Evolutionary conservation across 768 basidiomycete species (phyloP), one percentile per base, ranked within the genome.

Genomic region (Hericium rajendrae): DNA sequence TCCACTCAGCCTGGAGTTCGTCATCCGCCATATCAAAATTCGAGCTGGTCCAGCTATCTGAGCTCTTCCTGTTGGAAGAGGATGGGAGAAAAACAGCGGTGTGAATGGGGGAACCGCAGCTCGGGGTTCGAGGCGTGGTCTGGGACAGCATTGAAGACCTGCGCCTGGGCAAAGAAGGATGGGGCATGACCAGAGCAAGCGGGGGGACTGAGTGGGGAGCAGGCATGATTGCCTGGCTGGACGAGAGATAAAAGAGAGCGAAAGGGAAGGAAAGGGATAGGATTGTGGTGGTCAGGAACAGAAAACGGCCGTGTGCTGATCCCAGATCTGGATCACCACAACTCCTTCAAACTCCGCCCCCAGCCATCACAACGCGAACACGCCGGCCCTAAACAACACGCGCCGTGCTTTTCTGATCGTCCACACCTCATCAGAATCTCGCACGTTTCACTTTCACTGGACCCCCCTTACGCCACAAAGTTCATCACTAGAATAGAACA

Each of bases 41-140:
- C 20, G 89, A 91, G 65, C 86, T 88, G 69, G 85, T 87, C 88
- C 88, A 90, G 69, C 88, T 90, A 69, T 89, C 86, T 1, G 84
- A 83, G 69, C 87, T 89, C 69, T 84, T 85, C 61, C 88, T 65
- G 73, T 72, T 83, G 77, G 68, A 63, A 51, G 63, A 64, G 59
- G 58, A 72, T 57, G 20, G 74, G 57, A 83, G 77, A 59, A 85
- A 69, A 56, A 83, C 70, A 57, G 82, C 75, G 2, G 81, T 76
- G 53, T 77, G 76, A 61, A 67, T 67, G 32, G 84, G 81, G 4
- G 83, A 82, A 60, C 75, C 75, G 65, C 76, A 78, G 54, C 76
- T 78, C 48, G 85, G 89, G 0, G 89, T 87, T 54, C 76, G 82
- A 10, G 72, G 66, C 9, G 76, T 72, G 60, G 66, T 69, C 59